Conservation (phyloP, 2,329 filamentous ascomycete species). For the Lasiodiplodia gonubiensis region DNA sequence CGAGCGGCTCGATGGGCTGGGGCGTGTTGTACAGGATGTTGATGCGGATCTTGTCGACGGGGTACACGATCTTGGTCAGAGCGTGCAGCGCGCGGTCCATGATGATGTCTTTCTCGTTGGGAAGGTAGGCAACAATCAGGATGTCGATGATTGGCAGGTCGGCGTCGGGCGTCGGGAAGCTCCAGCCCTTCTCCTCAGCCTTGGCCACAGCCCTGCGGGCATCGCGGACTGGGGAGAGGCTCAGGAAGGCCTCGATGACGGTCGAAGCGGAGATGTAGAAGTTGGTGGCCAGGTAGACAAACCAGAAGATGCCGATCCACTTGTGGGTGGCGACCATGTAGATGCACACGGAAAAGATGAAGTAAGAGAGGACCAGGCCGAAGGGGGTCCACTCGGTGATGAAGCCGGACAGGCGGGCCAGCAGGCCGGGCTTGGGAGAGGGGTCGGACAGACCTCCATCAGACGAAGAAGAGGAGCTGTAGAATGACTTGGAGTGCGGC, state of each 20-base stretch:
- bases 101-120: constrained; percentile 58
- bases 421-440: constrained; percentile 16
- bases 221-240: constrained; percentile 45
- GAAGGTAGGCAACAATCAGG: constrained; percentile 58
- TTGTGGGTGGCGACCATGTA: constrained; percentile 49
- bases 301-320: constrained; percentile 51
- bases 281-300: constrained; percentile 52
- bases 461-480: constrained; percentile 22
- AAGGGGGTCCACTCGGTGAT: constrained; percentile 52
- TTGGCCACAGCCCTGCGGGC: constrained; percentile 46
- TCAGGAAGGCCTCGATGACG: constrained; percentile 51
- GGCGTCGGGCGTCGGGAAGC: constrained; percentile 49
- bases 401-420: constrained; percentile 35
- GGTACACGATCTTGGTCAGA: constrained; percentile 55
- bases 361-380: constrained; percentile 49
- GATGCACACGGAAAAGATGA: constrained; percentile 48
- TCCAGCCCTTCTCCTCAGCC: constrained; percentile 48
- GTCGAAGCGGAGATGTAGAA: constrained; percentile 52
- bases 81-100: constrained; percentile 55
- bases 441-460: constrained; percentile 27
- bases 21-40: constrained; percentile 59
- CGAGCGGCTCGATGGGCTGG: constrained; percentile 52
- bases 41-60: constrained; percentile 53
- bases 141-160: constrained; percentile 53
- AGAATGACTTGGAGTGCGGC: constrained; percentile 24